Evolutionary conservation across 148 eudicot genomes (phyloP), one percentile per base, ranked within the genome.

Genomic region (Persicaria maculosa): DNA sequence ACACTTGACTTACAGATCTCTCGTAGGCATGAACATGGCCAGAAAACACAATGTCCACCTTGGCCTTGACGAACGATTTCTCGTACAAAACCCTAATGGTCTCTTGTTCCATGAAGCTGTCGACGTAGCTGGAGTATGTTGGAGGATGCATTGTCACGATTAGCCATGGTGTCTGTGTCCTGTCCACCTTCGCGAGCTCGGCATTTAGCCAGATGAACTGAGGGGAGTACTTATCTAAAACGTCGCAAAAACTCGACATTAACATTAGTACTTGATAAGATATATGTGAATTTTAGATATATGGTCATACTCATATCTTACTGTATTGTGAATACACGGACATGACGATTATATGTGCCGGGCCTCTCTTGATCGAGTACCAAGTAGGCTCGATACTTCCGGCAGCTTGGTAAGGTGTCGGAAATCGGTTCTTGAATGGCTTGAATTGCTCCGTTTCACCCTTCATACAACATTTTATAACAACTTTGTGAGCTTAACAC

Each of bases 21-120:
- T 84, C 87, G 55, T 84, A 84, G 6, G 87, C 82, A 72, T 84
- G 84, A 58, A 84, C 84, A 76, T 84, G 86, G 73, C 84, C 84
- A 14, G 86, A 52, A 64, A 84, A 79, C 20, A 84, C 84, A 19
- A 74, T 77, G 69, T 81, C 87, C 46, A 84, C 84, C 73, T 84
- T 84, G 83, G 81, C 48, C 43, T 79, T 6, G 0, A 81, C 79
- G 67, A 84, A 79, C 84, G 82, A 84, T 1, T 73, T 25, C 77
- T 84, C 87, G 0, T 44, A 84, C 84, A 79, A 57, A 11, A 79
- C 82, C 69, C 83, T 72, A 83, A 79, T 84, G 31, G 79, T 75
- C 75, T 84, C 87, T 0, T 82, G 84, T 77, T 84, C 87, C 83
- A 79, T 81, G 45, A 77, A 84, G 73, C 81, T 82, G 46, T 67